Evolutionary conservation across 768 basidiomycete species (phyloP), one percentile per base, ranked within the genome.

Genomic region (Boletus vinaceobasis): DNA sequence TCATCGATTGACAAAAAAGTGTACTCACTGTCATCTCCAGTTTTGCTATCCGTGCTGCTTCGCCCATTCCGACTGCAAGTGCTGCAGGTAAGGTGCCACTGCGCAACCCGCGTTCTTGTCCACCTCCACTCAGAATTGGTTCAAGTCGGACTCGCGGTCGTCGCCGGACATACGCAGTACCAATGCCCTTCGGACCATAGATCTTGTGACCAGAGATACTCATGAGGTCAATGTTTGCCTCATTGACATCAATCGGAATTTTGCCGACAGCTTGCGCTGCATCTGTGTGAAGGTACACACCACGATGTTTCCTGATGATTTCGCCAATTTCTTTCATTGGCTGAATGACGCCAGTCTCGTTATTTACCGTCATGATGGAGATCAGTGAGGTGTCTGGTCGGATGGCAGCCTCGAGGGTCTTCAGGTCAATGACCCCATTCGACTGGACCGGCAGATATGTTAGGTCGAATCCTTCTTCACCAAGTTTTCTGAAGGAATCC

Each of bases 311-410:
- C 66, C 87, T 87, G 32, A 89, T 69, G 35, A 96, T 80, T 3
- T 84, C 82, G 31, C 96, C 96, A 52, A 99, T 99, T 69, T 98
- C 93, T 68, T 91, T 88, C 59, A 98, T 79, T 2, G 97, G 97
- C 67, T 98, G 97, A 52, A 99, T 97, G 60, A 98, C 95, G 23
- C 97, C 97, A 5, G 94, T 98, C 75, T 99, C 97, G 73, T 99
- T 99, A 77, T 99, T 99, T 55, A 99, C 97, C 17, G 90, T 83
- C 97, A 99, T 99, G 69, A 99, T 87, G 13, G 94, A 96, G 43
- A 99, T 86, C n/a, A 98, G 75, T 1, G 90, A 90, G 13, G 93
- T 94, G 56, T 94, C 93, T 9, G 94, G 93, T 32, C 93, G 86
- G 54, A 99, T 93, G 36, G 94, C 88, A 1, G 79, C 82, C 65